Conservation (phyloP, 352 stramenopile genomes). For the Globisporangium mamillatum region DNA sequence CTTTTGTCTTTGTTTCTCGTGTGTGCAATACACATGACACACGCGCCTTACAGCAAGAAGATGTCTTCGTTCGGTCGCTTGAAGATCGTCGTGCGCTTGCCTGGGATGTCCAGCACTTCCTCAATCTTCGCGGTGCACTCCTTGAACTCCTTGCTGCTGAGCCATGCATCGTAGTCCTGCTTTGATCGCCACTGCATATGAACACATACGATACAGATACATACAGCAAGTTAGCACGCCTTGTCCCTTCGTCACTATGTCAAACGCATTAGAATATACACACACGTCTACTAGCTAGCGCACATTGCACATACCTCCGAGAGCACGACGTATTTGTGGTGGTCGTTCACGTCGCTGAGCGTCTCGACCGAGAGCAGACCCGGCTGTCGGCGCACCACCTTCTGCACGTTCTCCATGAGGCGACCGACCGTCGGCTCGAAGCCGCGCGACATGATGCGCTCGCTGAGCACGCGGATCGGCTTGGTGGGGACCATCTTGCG, state of each 20-base stretch:
- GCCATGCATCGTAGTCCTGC: slow-evolving; percentile 78
- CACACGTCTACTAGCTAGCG: neutral
- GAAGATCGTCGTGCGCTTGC: slow-evolving; percentile 86
- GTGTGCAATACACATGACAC: neutral
- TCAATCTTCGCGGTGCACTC: slow-evolving; percentile 84
- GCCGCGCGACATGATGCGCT: slow-evolving; percentile 80
- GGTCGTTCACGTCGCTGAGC: slow-evolving; percentile 76
- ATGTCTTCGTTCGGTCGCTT: slow-evolving; percentile 79
- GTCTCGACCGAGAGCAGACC: slow-evolving; percentile 80
- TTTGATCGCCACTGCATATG: slow-evolving; percentile 67
- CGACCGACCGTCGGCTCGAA: slow-evolving; percentile 79
- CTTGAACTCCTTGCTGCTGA: slow-evolving; percentile 74
- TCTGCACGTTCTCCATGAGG: slow-evolving; percentile 81
- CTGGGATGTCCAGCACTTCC: slow-evolving; percentile 80
- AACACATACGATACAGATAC: slow-evolving; percentile 10
- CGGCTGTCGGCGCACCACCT: slow-evolving; percentile 69
- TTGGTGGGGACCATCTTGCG: slow-evolving; percentile 35
- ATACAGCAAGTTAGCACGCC: neutral
- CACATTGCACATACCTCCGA: slow-evolving; percentile 54
- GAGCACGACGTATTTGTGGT: slow-evolving; percentile 87
- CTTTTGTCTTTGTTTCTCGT: neutral
- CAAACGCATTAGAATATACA: neutral
- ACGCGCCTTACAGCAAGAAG: slow-evolving; percentile 62
- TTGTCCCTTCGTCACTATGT: neutral
- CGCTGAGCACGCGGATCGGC: slow-evolving; percentile 77